Evolutionary conservation across 2,329 filamentous ascomycete species (phyloP), one percentile per base, ranked within the genome.

Genomic region (Hymenoscyphus infarciens): DNA sequence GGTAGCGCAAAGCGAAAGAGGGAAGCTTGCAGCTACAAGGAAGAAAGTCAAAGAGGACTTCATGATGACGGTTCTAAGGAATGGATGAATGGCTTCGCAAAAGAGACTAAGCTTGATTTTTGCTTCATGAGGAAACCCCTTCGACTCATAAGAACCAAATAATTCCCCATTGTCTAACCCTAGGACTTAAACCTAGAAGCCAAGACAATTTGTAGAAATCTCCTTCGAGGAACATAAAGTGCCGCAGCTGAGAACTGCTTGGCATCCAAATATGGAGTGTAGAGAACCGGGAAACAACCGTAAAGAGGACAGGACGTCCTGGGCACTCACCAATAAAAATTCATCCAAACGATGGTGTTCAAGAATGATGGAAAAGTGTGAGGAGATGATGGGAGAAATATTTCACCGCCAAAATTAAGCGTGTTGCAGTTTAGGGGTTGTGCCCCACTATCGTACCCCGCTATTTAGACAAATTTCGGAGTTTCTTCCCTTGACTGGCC

Each of bases 1-100:
- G 13, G 31, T 60, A 38, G 58, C 45, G 58, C 58, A 54, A 31
- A 60, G 53, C 5, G 58, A 49, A n/a, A 59, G 29, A 29, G 56
- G 56, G 42, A 59, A 49, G 13, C 27, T 33, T 6, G 29, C 33
- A 16, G 25, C 56, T 15, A 19, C 56, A n/a, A 59, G 27, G 5
- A 49, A 49, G 15, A 31, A 59, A 27, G 25, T 15, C 15, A 27
- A 25, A 13, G 33, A 57, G 33, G 8, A 35, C 19, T 19, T 57
- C 56, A 57, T 57, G 33, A 19, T 57, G 33, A 19, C 4, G 10
- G 45, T 22, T 38, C 8, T 10, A 22, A 13, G 25, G n/a, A 25
- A 25, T 22, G 19, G 25, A 52, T 5, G 45, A 22, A 22, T 11
- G 19, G 45, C 45, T 52, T 52, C 19, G 22, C 3, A 22, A 42